Evolutionary conservation across 108 stramenopile genomes (phyloP), one percentile per base, ranked within the genome.

Genomic region (Skeletonema potamos): DNA sequence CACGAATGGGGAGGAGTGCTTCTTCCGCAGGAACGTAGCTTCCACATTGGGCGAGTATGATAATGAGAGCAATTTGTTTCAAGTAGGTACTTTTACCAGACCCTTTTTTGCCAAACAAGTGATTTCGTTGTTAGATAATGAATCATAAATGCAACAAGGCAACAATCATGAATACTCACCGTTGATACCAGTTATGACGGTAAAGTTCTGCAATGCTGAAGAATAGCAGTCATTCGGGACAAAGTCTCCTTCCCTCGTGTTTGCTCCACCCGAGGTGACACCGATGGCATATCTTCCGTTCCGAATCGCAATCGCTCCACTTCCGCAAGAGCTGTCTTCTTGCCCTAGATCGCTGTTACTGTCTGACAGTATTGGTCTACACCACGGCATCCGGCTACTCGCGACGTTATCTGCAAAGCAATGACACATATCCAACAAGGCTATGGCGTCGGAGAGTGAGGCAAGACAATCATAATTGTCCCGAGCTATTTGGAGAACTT

Each of bases 11-110:
- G 48, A 98, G 64, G 3, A 76, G 63, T 12, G 96, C 98, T 59
- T 89, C 82, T 58, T 94, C 92, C 17, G 96, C 96, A 6, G 98
- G 98, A 6, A 97, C 96, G 63, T 92, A 96, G 74, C 92, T 86
- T 46, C 98, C 98, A 55, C 89, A 92, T 59, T 98, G 98, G 6
- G 96, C 96, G 17, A 98, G 89, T 10, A 97, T 82, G 20, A 88
- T 87, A 65, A 91, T 91, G 57, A 93, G 91, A 13, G 92, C 98
- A 62, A 96, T 81, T 61, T 93, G 92, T 66, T 96, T 96, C 63
- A 96, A 58, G 69, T 96, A 96, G 2, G 95, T 96, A 44, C 85
- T 87, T 76, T 96, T 93, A 13, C 92, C 94, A 37, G 84, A 82
- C 11, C 86, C n/a, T n/a, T n/a, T n/a, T n/a, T n/a, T n/a, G n/a